Evolutionary conservation across 176 grass and related monocot species (phyloP).

Genomic region (Musa schizocarpa): DNA sequence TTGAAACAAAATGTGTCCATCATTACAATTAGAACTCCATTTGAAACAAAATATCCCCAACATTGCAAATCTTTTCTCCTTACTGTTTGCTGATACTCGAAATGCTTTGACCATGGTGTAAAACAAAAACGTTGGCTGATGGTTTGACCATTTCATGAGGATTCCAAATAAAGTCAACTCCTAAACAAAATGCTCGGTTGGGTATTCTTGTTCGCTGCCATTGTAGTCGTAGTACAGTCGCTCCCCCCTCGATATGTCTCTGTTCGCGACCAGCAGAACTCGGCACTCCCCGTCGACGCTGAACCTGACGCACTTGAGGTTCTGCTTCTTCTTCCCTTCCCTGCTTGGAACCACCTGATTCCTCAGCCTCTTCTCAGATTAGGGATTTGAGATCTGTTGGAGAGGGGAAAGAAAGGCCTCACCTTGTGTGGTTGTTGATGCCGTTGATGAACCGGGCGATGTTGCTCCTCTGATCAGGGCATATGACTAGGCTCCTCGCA

Average conservation of each 20-base stretch:
- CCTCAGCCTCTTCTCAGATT: no score
- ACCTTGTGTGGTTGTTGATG: slow-evolving; percentile 82
- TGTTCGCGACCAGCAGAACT: slow-evolving; percentile 61
- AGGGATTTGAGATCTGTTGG: no score
- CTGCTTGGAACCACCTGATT: slow-evolving; percentile 14
- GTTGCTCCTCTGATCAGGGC: slow-evolving; percentile 74
- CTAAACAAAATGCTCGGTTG: slow-evolving; percentile 94
- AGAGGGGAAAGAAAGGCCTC: not conserved
- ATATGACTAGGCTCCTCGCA: slow-evolving; percentile 74
- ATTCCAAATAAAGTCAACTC: not conserved
- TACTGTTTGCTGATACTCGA: no score
- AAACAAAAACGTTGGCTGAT: no score
- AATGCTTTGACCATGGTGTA: no score
- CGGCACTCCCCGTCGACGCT: slow-evolving; percentile 59
- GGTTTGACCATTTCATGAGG: no score
- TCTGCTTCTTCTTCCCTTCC: slow-evolving; percentile 96
- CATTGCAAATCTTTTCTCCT: no score
- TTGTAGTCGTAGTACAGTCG: slow-evolving; percentile 97
- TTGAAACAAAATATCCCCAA: no score
- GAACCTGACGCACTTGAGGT: slow-evolving; percentile 82
- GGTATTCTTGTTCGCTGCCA: slow-evolving; percentile 78
- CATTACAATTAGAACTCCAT: no score
- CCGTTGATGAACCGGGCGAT: slow-evolving; percentile 96
- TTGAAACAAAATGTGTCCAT: no score
- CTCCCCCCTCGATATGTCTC: slow-evolving; percentile 83